Percentiles rank a stretch among this genome's conserved stretches.
Conservation (phyloP, 2,329 filamentous ascomycete species). For the Pestalotiopsis fici region DNA sequence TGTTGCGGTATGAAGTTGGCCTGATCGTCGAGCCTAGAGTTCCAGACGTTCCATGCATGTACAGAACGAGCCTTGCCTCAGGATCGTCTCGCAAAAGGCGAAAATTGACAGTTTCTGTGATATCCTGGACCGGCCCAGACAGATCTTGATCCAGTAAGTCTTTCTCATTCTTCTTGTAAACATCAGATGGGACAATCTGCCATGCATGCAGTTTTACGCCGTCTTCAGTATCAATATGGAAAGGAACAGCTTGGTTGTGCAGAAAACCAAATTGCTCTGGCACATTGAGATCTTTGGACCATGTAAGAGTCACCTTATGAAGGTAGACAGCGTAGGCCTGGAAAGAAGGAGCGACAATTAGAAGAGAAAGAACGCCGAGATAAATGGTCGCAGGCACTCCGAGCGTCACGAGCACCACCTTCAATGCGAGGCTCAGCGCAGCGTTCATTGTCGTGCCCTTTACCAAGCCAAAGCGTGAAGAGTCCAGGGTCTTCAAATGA, state of each 20-base stretch:
- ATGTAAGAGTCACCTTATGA: conserved; percentile 53
- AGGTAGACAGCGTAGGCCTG: conserved; percentile 61
- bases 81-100: conserved; percentile 45
- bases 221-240: conserved; percentile 66
- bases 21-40: conserved; percentile 58
- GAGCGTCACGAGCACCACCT: not conserved
- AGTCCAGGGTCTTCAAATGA: not conserved
- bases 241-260: conserved; percentile 72
- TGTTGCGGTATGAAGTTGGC: conserved; percentile 55
- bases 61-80: conserved; percentile 43
- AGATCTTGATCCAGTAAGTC: conserved; percentile 40
- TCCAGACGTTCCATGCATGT: conserved; percentile 58
- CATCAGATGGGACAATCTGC: conserved; percentile 71
- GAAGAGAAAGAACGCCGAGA: conserved; percentile 8
- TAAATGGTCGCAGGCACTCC: not conserved
- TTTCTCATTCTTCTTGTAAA: conserved; percentile 62
- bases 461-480: not conserved
- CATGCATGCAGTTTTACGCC: conserved; percentile 70
- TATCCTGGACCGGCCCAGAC: conserved; percentile 31
- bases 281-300: conserved; percentile 61
- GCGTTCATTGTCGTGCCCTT: not conserved
- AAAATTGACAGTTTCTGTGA: conserved; percentile 39
- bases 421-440: not conserved
- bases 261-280: conserved; percentile 73
- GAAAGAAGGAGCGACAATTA: conserved; percentile 28